Percentiles rank a stretch among this genome's conserved stretches.
Evolutionary conservation across 2,329 filamentous ascomycete genomes (phyloP).

Genomic region (Talaromyces sp.): DNA sequence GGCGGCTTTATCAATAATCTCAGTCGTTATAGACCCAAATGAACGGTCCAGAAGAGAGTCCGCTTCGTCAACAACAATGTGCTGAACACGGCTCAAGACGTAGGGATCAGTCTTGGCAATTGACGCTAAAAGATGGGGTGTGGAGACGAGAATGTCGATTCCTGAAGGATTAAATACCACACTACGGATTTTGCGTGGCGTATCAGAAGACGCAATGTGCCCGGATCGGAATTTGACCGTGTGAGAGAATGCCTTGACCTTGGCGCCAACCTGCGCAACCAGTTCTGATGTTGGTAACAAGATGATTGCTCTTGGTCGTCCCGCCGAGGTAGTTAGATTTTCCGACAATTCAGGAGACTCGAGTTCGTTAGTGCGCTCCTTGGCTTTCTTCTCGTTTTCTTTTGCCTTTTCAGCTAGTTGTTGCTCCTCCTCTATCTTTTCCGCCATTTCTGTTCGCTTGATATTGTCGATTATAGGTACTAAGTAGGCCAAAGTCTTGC

Average conservation of each 20-base stretch:
- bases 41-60: conserved; percentile 93
- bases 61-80: conserved; percentile 90
- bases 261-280: conserved; percentile 76
- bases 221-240: conserved; percentile 81
- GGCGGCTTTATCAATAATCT: conserved; percentile 74
- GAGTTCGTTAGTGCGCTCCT: conserved; percentile 60
- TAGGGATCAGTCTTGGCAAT: conserved; percentile 89
- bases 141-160: conserved; percentile 81
- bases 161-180: conserved; percentile 77
- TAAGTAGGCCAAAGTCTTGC: conserved; percentile 92
- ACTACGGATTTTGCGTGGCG: conserved; percentile 74
- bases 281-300: conserved; percentile 91
- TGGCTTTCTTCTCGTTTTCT: conserved; percentile 49
- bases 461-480: conserved; percentile 80
- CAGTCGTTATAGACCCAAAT: conserved; percentile 77
- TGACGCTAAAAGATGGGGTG: conserved; percentile 82
- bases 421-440: conserved; percentile 58
- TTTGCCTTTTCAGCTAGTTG: conserved; percentile 55
- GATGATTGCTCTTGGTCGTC: conserved; percentile 77
- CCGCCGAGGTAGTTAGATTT: conserved; percentile 63
- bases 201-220: conserved; percentile 73
- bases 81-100: conserved; percentile 82
- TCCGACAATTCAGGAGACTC: conserved; percentile 57
- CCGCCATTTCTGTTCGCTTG: conserved; percentile 68
- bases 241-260: conserved; percentile 81